A percentile compares a stretch with the other conserved stretches of the same genome.
phyloP scores from a whole-genome alignment of 2,329 filamentous ascomycete species.

The Penicillium sp. region DNA sequence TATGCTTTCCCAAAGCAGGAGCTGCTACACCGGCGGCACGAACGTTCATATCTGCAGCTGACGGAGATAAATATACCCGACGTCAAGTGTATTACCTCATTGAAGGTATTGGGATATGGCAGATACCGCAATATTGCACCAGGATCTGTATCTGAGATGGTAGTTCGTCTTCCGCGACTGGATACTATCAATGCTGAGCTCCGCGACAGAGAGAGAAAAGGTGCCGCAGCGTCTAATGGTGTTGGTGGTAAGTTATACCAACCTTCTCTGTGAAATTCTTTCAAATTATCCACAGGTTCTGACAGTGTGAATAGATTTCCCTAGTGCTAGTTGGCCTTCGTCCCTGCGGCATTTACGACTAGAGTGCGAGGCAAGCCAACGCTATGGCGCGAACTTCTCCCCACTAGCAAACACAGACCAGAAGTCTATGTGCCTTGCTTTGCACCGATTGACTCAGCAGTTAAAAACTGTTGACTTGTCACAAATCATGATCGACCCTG shows the following conservation, averaged over 20 bases:
- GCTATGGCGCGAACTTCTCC: too few species aligned
- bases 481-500: neutral
- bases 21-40: neutral
- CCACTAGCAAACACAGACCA: neutral
- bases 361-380: neutral
- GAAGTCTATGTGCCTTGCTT: neutral
- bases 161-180: neutral
- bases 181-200: neutral
- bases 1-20: neutral
- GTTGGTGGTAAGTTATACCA: neutral
- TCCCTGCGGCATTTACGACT: neutral
- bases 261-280: rapidly evolving
- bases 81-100: neutral
- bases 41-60: neutral
- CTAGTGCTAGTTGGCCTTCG: neutral
- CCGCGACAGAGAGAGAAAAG: neutral
- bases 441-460: neutral
- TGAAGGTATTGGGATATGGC: neutral
- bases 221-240: neutral
- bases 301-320: neutral
- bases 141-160: neutral
- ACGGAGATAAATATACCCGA: neutral
- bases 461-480: neutral
- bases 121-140: neutral
- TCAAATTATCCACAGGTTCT: neutral